Conservation (phyloP, 2,329 filamentous ascomycete genomes). For the Scedosporium boydii region DNA sequence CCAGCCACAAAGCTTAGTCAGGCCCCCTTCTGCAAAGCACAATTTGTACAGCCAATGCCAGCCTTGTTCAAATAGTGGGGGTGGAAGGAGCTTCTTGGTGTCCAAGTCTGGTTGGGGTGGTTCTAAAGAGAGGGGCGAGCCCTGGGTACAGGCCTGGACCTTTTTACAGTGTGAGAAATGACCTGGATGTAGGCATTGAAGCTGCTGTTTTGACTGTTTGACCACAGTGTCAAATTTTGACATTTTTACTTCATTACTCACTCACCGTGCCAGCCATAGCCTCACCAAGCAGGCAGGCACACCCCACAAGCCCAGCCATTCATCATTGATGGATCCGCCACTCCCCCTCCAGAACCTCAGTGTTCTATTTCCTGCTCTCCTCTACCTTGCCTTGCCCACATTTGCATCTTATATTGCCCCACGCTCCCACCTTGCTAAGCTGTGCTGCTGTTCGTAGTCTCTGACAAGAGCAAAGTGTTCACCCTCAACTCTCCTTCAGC, state of each 20-base stretch:
- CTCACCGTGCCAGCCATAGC: not conserved
- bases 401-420: not conserved
- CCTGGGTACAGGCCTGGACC: too few species aligned
- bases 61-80: not conserved
- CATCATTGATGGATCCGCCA: not conserved
- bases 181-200: too few species aligned
- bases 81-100: too few species aligned
- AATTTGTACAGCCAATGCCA: not conserved
- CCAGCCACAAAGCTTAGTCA: not conserved
- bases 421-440: not conserved
- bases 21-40: not conserved
- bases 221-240: not conserved
- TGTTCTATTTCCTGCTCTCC: not conserved
- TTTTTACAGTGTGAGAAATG: not conserved
- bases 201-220: too few species aligned
- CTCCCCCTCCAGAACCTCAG: not conserved
- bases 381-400: not conserved
- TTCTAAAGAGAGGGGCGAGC: not conserved
- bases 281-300: not conserved
- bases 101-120: not conserved
- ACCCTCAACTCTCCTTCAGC: not conserved
- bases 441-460: not conserved
- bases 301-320: not conserved
- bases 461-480: not conserved
- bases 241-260: not conserved